phyloP scores from a whole-genome alignment of 2,329 filamentous ascomycete genomes.

The Colletotrichum ledebouriae region DNA sequence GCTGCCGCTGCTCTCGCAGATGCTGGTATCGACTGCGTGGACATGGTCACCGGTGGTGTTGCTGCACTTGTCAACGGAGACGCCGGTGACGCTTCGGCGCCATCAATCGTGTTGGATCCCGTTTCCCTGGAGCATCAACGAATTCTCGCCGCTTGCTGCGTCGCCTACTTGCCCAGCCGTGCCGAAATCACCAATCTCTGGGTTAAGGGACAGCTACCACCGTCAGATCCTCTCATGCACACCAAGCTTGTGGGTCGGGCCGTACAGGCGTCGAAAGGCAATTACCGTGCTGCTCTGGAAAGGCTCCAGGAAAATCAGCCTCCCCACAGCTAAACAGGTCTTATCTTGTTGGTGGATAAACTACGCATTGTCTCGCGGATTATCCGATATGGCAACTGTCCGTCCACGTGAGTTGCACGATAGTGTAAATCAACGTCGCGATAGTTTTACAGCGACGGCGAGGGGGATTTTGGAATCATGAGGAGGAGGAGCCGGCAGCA shows the following conservation, averaged over 20 bases:
- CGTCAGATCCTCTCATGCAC: conserved; percentile 52
- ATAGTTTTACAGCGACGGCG: no score
- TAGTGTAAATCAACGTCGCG: no score
- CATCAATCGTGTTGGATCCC: conserved; percentile 79
- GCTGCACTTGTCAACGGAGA: conserved; percentile 76
- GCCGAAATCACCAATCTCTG: conserved; percentile 96
- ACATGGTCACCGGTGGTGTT: conserved; percentile 89
- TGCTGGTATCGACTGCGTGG: conserved; percentile 95
- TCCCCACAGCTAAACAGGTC: conserved; percentile 12
- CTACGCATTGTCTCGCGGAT: neutral
- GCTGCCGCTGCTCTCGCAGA: conserved; percentile 93
- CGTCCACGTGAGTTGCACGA: no score
- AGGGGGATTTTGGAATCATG: no score
- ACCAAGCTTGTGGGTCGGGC: conserved; percentile 55
- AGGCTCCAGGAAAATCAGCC: conserved; percentile 33
- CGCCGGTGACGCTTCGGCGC: conserved; percentile 13
- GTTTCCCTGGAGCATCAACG: conserved; percentile 83
- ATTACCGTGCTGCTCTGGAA: conserved; percentile 39
- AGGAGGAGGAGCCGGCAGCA: no score
- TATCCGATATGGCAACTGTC: neutral
- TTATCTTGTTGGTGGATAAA: neutral
- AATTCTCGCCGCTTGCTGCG: conserved; percentile 86
- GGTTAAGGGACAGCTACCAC: conserved; percentile 80
- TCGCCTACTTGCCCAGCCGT: conserved; percentile 86
- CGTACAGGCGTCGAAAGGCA: conserved; percentile 57